Base-by-base conservation (phyloP, 169 alveolate species). In the Cryptosporidium ryanae region DNA sequence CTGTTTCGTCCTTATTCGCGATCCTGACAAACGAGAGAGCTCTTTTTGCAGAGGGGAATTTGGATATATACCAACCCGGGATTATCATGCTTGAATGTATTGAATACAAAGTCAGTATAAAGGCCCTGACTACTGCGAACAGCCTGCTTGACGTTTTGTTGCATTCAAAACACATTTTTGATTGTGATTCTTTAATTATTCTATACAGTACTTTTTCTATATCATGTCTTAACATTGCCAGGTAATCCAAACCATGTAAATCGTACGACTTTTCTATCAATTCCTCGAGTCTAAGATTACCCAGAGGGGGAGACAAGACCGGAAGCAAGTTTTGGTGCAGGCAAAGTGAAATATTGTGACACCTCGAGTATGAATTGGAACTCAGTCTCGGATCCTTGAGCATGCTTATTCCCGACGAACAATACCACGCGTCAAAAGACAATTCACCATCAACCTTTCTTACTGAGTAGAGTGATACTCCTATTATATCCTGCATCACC, bases 401-500 rank as follows among this genome's bases (percentile, higher is more conserved):
- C 68, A 59, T 76, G 21, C 63, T 18, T 32, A 76, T 76, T 5
- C 61, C 71, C 1, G 38, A 21, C 21, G 44, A 38, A 43, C 87
- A 76, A 38, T 57, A 59, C 17, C 50, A 23, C 17, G 46, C 1
- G 59, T 76, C 64, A 59, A 76, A 55, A 13, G 87, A 18, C 10
- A 76, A 61, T 6, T 38, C 23, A 29, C 17, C 34, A 2, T 61
- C 38, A 18, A 59, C 21, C 25, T 76, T 76, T 17, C 63, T 76
- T 3, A 76, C 25, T 8, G 87, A 76, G 23, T 43, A 76, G 46
- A 76, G 38, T 8, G 87, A 52, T 34, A 70, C 87, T 3, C 87
- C 87, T 54, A 61, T 15, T 23, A 76, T 76, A 21, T 76, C 87
- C 34, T 76, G 87, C 87, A 76, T 76, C 18, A 34, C 21, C 23